phyloP scores from a whole-genome alignment of 352 stramenopile species.

The Poterioochromonas sp. region DNA sequence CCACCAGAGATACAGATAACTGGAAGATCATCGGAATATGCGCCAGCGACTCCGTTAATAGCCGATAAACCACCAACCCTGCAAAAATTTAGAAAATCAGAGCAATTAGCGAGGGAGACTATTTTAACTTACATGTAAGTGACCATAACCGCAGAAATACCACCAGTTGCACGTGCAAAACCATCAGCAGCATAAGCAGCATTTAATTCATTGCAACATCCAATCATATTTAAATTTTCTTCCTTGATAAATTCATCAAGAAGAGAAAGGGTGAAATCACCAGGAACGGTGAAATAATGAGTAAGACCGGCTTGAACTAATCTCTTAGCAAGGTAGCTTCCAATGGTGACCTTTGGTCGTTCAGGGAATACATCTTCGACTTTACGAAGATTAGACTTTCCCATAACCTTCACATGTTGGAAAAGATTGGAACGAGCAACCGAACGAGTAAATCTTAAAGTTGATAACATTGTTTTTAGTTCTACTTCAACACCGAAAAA shows the following conservation, averaged over 20 bases:
- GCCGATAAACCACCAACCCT: slow-evolving; percentile 34
- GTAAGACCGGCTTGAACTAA: slow-evolving; percentile 24
- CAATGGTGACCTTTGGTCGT: no score
- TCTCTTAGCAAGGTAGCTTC: slow-evolving; percentile 31
- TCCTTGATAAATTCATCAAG: slow-evolving; percentile 31
- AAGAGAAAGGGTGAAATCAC: slow-evolving; percentile 32
- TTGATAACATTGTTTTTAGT: no score
- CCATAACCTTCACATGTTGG: no score
- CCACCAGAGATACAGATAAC: slow-evolving; percentile 32
- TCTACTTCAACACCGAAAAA: no score
- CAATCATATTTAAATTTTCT: slow-evolving; percentile 28
- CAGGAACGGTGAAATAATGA: slow-evolving; percentile 35
- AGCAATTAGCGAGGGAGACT: neutral
- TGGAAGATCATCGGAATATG: slow-evolving; percentile 35
- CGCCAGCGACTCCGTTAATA: slow-evolving; percentile 33
- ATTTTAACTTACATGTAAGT: slow-evolving; percentile 34
- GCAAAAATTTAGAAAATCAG: neutral
- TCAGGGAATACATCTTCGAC: no score
- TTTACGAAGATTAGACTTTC: no score
- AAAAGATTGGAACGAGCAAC: no score
- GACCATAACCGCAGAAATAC: slow-evolving; percentile 10
- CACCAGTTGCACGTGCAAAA: slow-evolving; percentile 26
- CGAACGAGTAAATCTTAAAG: no score
- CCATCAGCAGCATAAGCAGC: slow-evolving; percentile 35
- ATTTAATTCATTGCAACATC: slow-evolving; percentile 38